Evolutionary conservation across 1,139 yeast species (phyloP), one percentile per base, ranked within the genome.

Genomic region (Yamadazyma membranifaciens): DNA sequence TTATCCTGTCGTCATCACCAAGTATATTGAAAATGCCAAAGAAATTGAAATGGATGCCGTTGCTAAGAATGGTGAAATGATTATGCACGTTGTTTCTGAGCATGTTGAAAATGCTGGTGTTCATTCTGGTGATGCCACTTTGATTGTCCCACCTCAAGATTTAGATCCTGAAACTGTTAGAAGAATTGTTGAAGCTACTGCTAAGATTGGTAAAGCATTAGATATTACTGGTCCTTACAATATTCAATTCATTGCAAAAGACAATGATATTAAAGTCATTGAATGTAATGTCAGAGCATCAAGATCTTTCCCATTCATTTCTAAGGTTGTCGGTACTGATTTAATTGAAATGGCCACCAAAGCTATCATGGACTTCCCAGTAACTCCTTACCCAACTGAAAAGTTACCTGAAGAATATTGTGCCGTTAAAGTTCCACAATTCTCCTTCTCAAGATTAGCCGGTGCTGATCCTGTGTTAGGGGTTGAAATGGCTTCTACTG

Each of bases 101-200:
- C 98, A 92, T 64, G 98, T 92, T 57, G 98, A 92, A 69, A 92
- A 92, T 61, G 98, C 98, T 24, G 98, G 98, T 80, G 97, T 92
- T 42, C 98, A 92, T 69, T 92, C 98, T 45, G 98, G 98, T 76
- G 98, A 92, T 68, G 98, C 98, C 47, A 92, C 98, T 37, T 75
- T 92, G 60, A 85, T 92, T 65, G 95, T 92, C 46, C 98, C 98
- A 45, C 97, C 98, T 36, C 98, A 91, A 70, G 96, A 88, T 65
- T 78, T 92, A 59, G 94, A 85, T 50, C 88, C 91, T 48, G 96
- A 87, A 69, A 89, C 96, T 33, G 95, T 89, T 43, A 75, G 80
- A 54, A 80, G 97, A 69, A 87, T 91, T 61, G 96, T 87, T 46
- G 94, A 82, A 57, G 96, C 96, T 37, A 88, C 98, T 46, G 96